These are phyloP conservation scores for Marchantia paleacea DNA, from an alignment of 225 moss, liverwort and hornwort species.

Conservation along the genomic window DNA sequence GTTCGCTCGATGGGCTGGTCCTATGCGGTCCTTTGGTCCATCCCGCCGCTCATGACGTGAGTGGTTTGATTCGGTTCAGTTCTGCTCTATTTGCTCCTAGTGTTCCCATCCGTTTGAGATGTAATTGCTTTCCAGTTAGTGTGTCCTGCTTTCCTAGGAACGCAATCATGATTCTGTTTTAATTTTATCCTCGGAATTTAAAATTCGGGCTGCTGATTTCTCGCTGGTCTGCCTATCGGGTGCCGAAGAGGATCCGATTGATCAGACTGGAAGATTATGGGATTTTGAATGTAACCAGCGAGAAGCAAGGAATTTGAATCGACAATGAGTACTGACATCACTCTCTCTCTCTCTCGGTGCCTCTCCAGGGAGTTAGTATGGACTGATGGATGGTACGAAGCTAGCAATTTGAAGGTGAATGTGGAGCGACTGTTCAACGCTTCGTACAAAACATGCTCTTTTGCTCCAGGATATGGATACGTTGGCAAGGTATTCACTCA, in stretches of 20 bases:
- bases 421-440: slow-evolving; percentile 40
- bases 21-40: slow-evolving; percentile 55
- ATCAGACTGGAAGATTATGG: background rate
- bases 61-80: background rate
- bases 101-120: no score
- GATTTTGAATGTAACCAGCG: background rate
- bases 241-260: background rate
- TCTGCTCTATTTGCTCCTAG: background rate
- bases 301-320: background rate
- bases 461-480: slow-evolving; percentile 50
- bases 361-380: slow-evolving; percentile 47
- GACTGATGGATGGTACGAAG: slow-evolving; percentile 50
- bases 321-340: background rate
- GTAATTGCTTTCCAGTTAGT: no score
- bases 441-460: slow-evolving; percentile 50
- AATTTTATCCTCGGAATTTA: no score
- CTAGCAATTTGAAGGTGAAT: slow-evolving; percentile 27
- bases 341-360: background rate
- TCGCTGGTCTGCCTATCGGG: no score
- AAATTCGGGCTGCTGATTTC: no score
- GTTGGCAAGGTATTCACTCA: slow-evolving; percentile 50
- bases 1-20: slow-evolving; percentile 50
- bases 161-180: background rate
- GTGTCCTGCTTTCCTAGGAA: background rate
- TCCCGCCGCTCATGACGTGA: slow-evolving; percentile 43